These are phyloP conservation scores for Fragaria ananassa DNA, from an alignment of 306 rosid species.

Conservation along the genomic window DNA sequence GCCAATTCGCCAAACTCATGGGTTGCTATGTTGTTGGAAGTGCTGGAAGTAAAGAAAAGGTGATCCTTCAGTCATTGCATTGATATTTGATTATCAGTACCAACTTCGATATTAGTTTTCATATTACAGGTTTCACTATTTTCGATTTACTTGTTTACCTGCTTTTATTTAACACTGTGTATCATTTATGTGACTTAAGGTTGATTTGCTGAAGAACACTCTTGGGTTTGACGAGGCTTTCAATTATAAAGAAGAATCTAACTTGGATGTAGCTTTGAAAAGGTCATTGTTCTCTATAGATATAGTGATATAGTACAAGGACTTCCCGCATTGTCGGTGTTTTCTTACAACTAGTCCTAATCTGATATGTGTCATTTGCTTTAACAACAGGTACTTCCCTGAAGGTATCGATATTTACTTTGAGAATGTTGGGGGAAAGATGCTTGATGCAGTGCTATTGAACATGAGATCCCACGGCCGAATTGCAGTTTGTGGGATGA, in stretches of 20 bases:
- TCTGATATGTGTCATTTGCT: neutral
- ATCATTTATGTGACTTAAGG: neutral
- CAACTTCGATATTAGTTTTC: neutral
- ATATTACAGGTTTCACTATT: no score
- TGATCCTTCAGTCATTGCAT: neutral
- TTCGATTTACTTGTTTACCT: no score
- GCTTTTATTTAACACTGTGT: neutral
- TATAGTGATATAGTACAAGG: neutral
- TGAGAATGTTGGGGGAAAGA: conserved; percentile 41
- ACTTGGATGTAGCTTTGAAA: conserved; percentile 27
- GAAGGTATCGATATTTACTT: conserved; percentile 27
- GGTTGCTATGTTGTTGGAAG: conserved; percentile 46
- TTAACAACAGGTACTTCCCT: conserved; percentile 8
- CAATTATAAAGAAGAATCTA: conserved; percentile 36
- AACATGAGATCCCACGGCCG: conserved; percentile 31
- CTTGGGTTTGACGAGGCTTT: conserved; percentile 34
- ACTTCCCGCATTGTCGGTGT: neutral
- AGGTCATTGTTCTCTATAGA: neutral
- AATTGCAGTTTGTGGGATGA: conserved; percentile 39
- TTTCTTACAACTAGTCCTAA: neutral
- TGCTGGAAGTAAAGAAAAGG: conserved; percentile 44
- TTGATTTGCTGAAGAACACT: conserved; percentile 32
- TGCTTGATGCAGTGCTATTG: conserved; percentile 35
- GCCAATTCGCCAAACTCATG: conserved; percentile 35
- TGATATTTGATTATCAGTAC: neutral